These are phyloP conservation scores for Cucurbitaria berberidis DNA, from an alignment of 2,329 filamentous ascomycete genomes.

Conservation along the genomic window DNA sequence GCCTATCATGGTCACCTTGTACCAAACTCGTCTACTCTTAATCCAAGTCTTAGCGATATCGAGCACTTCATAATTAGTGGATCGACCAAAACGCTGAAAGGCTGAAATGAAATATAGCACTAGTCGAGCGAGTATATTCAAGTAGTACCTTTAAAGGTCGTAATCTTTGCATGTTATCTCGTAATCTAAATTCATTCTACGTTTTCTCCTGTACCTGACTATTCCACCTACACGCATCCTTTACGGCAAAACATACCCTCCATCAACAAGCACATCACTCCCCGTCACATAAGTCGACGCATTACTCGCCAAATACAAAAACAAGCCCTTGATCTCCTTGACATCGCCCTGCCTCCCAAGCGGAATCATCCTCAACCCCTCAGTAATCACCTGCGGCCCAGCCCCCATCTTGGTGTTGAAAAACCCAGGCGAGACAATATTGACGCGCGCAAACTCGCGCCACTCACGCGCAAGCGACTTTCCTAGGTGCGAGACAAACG, in stretches of 20 bases:
- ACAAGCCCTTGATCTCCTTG: conserved; percentile 80
- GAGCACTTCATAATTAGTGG: too few relatives aligned
- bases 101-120: too few relatives aligned
- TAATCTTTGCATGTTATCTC: too few relatives aligned
- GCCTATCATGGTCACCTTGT: too few relatives aligned
- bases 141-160: too few relatives aligned
- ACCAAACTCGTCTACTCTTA: too few relatives aligned
- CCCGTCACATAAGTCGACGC: conserved; percentile 80
- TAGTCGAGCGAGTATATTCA: too few relatives aligned
- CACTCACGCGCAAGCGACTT: conserved; percentile 69
- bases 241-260: conserved; percentile 66
- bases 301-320: conserved; percentile 80
- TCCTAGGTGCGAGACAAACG: conserved; percentile 67
- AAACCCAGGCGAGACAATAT: conserved; percentile 69
- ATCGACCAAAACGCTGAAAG: too few relatives aligned
- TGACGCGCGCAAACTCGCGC: conserved; percentile 70
- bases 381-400: conserved; percentile 67
- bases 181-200: too few relatives aligned
- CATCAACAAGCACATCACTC: conserved; percentile 74
- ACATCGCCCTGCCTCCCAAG: conserved; percentile 75
- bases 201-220: too few relatives aligned
- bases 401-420: conserved; percentile 69
- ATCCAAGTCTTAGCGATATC: too few relatives aligned
- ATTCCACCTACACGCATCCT: too few relatives aligned
- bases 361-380: conserved; percentile 73